These are phyloP conservation scores for Lentinus tigrinus DNA, from an alignment of 768 basidiomycete genomes.

Conservation along the genomic window DNA sequence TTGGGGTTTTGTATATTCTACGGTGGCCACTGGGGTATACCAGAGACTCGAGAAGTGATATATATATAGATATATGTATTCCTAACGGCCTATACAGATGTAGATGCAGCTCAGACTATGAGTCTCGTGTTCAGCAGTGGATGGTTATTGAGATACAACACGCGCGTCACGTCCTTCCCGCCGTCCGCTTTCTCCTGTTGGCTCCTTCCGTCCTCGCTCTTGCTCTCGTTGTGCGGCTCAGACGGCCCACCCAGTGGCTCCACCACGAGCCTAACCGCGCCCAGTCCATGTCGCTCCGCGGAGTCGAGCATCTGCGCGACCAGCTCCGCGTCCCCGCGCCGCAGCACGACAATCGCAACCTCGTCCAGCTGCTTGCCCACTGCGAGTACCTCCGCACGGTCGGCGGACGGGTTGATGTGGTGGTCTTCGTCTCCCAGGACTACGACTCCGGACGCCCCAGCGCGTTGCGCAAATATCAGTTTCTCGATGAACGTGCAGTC, in stretches of 20 bases:
- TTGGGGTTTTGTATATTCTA: too few species aligned
- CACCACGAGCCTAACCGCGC: conserved; percentile 52
- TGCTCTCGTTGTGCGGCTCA: neutral
- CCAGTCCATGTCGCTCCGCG: conserved; percentile 44
- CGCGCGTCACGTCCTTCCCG: conserved; percentile 39
- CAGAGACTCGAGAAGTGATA: neutral
- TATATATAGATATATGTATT: too few species aligned
- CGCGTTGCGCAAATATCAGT: conserved; percentile 61
- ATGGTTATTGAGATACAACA: conserved; percentile 77
- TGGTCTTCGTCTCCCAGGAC: conserved; percentile 65
- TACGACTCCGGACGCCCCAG: conserved; percentile 76
- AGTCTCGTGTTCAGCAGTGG: conserved; percentile 75
- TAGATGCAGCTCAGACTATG: conserved; percentile 15
- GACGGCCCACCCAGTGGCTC: conserved; percentile 28
- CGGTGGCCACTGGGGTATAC: too few species aligned
- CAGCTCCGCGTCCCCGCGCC: conserved; percentile 48
- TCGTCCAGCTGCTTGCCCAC: conserved; percentile 55
- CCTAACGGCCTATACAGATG: conserved; percentile 1
- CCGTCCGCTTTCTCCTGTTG: conserved; percentile 21
- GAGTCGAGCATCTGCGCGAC: conserved; percentile 56
- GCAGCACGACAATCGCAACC: conserved; percentile 58
- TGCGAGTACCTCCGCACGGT: conserved; percentile 50
- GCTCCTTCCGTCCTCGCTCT: conserved; percentile 20
- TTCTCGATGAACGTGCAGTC: conserved; percentile 90
- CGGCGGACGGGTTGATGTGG: conserved; percentile 66